phyloP scores from a whole-genome alignment of 306 rosid species.

The Cicer judaicum region DNA sequence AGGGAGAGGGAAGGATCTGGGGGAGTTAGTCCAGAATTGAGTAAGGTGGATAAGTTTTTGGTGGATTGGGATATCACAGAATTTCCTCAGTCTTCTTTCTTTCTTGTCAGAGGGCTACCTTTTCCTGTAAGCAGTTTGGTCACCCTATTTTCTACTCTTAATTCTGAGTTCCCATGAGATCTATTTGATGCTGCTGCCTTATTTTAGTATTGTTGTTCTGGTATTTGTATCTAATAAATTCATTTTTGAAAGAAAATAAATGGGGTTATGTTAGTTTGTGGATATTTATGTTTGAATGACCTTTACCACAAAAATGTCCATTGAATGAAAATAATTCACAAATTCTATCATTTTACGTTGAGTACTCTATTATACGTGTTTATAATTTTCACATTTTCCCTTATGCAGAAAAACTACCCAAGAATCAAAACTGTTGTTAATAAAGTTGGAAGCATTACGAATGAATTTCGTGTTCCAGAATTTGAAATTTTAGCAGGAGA shows the following conservation, averaged over 20 bases:
- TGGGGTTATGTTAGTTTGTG: slow-evolving; percentile 11
- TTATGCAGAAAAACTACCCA: slow-evolving; percentile 86
- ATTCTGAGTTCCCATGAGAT: neutral
- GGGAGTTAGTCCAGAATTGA: neutral
- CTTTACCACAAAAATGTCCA: slow-evolving; percentile 11
- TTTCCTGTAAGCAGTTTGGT: slow-evolving; percentile 3
- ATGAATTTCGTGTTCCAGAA: slow-evolving; percentile 90
- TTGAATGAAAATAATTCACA: slow-evolving; percentile 28
- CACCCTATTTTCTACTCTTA: slow-evolving; percentile 8
- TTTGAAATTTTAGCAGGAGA: slow-evolving; percentile 89
- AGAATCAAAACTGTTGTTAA: slow-evolving; percentile 89
- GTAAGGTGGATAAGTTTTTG: neutral
- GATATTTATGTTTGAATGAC: slow-evolving; percentile 30
- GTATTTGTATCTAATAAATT: slow-evolving; percentile 27
- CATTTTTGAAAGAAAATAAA: slow-evolving; percentile 18
- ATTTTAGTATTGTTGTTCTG: slow-evolving; percentile 8
- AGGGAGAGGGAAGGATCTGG: neutral
- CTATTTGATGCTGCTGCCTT: slow-evolving; percentile 25
- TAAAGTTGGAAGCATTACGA: slow-evolving; percentile 88
- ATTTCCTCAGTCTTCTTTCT: neutral
- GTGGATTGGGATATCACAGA: neutral
- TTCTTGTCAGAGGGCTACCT: slow-evolving; percentile 12
- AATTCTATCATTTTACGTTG: slow-evolving; percentile 20
- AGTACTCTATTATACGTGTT: slow-evolving; percentile 22
- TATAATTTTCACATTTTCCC: slow-evolving; percentile 28